Conservation (phyloP, 2,329 filamentous ascomycete genomes). For the Phialophora macrospora region DNA sequence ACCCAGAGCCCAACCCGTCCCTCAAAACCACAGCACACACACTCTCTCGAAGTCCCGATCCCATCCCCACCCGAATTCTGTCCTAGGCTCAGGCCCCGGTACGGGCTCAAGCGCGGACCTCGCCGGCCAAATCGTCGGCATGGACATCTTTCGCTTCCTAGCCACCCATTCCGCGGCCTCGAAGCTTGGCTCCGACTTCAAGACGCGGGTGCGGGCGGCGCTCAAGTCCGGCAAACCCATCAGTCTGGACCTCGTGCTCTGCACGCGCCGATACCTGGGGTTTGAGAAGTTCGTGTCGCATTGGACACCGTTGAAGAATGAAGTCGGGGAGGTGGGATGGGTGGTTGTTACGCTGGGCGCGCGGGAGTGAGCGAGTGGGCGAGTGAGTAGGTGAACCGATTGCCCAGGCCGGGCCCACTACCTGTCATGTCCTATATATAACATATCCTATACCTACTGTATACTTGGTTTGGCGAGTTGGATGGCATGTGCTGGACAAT, state of each 20-base stretch:
- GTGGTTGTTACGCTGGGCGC: constrained; percentile 44
- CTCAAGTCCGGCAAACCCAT: constrained; percentile 43
- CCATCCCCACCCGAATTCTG: constrained; percentile 34
- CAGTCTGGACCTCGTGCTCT: constrained; percentile 41
- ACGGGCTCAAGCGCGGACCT: background rate
- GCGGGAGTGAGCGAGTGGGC: background rate
- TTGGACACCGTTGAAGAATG: constrained; percentile 54
- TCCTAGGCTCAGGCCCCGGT: background rate
- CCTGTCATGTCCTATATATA: too few species aligned
- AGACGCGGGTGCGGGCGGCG: constrained; percentile 50
- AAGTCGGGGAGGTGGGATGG: constrained; percentile 42
- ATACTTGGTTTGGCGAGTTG: too few species aligned
- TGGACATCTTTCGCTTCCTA: constrained; percentile 63
- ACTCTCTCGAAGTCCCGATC: background rate
- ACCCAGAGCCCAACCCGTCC: background rate
- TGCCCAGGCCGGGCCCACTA: too few species aligned
- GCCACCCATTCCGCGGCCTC: constrained; percentile 51
- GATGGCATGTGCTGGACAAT: too few species aligned
- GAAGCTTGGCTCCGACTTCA: constrained; percentile 52
- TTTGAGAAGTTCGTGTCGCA: constrained; percentile 48
- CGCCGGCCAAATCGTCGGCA: constrained; percentile 46
- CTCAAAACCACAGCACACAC: background rate
- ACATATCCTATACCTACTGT: too few species aligned
- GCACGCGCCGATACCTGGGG: constrained; percentile 39
- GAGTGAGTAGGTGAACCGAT: background rate